Base-by-base conservation (phyloP, 352 stramenopile species). In the Globisporangium nodosum region DNA sequence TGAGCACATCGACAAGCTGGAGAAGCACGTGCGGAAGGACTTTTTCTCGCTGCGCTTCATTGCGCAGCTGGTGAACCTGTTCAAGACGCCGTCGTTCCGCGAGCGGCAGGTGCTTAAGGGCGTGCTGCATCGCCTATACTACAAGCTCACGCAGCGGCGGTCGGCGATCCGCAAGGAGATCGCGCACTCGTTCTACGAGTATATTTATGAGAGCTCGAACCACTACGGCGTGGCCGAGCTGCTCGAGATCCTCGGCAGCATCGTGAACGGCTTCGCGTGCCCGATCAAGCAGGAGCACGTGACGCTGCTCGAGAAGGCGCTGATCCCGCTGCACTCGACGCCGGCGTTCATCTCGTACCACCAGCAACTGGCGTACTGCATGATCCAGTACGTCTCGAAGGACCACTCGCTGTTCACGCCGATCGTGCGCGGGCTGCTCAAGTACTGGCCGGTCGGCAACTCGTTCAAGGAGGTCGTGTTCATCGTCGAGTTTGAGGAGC, bases 121-220 rank as follows among this genome's bases (percentile, higher is more conserved):
- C 40, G 81, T 94, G 61, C 78, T 93, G 51, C 83, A 94, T 72
- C 81, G 85, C 52, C 60, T 96, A 65, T 96, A 96, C 69, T 94
- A 94, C 79, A 96, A 94, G 71, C 76, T 96, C 54, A 94, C 85
- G 56, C 83, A 96, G 70, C 87, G 85, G 39, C 84, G 87, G 33
- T 88, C 85, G 58, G 76, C 83, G 18, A 94, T 96, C 72, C 82
- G 87, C 52, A 90, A 90, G 66, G 82, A 92, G 66, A 94, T 96
- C 70, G 80, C 84, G 59, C 72, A 94, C 65, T 75, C 84, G 57
- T 94, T 96, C 61, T 94, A 92, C 74, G 84, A 91, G 80, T 96
- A 93, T 89, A 92, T 94, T 88, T 96, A 96, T 90, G 87, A 96
- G 79, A 91, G 73, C 33, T 85, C 71, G 69, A 92, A 91, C 57